Base-by-base conservation (phyloP, 306 rosid species). In the Arachis hypogaea region DNA sequence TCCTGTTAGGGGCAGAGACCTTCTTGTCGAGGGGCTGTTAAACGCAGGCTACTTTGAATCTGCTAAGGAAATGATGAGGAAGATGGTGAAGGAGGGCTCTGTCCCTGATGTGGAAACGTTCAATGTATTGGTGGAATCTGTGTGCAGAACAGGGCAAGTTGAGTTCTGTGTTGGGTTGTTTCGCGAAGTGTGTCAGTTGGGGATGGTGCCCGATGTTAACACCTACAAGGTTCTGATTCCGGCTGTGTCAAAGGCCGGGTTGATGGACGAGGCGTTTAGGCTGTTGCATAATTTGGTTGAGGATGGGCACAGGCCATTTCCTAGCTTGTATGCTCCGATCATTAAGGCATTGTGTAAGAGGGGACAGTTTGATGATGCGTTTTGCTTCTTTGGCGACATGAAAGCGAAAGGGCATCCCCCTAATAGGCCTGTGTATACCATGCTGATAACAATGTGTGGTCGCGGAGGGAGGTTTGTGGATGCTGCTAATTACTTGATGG, bases 331-430 rank as follows among this genome's bases (percentile, higher is more conserved):
- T 74, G 97, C 97, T 0, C 89, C 93, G 0, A 74, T 93, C 40
- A 75, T 91, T n/a, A 91, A 93, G 81, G 94, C 88, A 29, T 71
- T 93, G 82, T 91, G 92, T 66, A 88, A 83, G 80, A 86, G 83
- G 50, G 96, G 96, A 5, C 96, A 84, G 65, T 93, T 93, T 77
- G 96, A 91, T 71, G 98, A 91, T 83, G 98, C 96, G 0, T 82
- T 91, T 59, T 89, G 98, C 74, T 93, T 93, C 68, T 91, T 91
- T 28, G 78, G 93, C 71, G 96, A 93, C 81, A 91, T 91, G 98
- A 93, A 91, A 80, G 84, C 63, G 4, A 89, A 86, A 78, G 98
- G 94, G 18, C 98, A 93, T 82, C 96, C 90, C 0, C 98, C 98
- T 1, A 93, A 93, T 38, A 80, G 98, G 51, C 98, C 98, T 0